phyloP scores from a whole-genome alignment of 768 basidiomycete genomes.

The Amanita pallidorosea region DNA sequence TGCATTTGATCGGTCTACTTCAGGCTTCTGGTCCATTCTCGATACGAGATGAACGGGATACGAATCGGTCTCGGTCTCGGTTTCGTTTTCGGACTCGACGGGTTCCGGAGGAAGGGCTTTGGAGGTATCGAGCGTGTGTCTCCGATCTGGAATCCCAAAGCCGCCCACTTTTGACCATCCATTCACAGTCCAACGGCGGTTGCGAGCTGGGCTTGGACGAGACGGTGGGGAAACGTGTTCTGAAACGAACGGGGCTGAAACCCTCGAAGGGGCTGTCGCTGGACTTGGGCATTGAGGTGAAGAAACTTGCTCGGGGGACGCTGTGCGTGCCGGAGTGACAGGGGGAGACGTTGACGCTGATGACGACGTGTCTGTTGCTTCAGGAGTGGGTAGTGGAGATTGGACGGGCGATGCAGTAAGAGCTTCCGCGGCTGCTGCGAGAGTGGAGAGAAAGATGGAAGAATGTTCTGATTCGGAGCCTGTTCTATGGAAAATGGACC shows the following conservation, averaged over 20 bases:
- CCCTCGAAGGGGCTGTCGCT: neutral
- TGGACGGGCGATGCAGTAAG: neutral
- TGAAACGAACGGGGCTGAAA: neutral
- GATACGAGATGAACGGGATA: neutral
- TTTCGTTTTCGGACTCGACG: too few species aligned
- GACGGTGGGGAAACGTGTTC: neutral
- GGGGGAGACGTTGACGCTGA: neutral
- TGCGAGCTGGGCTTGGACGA: neutral
- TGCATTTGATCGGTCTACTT: neutral
- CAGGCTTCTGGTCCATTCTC: neutral
- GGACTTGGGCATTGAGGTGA: neutral
- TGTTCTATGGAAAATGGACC: constrained; percentile 1
- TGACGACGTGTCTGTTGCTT: neutral
- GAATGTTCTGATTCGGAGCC: neutral
- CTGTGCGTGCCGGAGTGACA: neutral
- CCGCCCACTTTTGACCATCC: neutral
- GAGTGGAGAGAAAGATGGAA: neutral
- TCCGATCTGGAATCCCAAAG: neutral
- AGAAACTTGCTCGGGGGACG: neutral
- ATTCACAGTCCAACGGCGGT: constrained; percentile 5
- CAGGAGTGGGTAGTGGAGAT: constrained; percentile 2
- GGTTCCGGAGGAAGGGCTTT: neutral
- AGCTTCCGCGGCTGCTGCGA: constrained; percentile 2
- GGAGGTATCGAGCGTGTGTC: neutral
- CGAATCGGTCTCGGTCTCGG: neutral